Base-by-base conservation (phyloP, 2,329 filamentous ascomycete species). In the Xylaria sp. region DNA sequence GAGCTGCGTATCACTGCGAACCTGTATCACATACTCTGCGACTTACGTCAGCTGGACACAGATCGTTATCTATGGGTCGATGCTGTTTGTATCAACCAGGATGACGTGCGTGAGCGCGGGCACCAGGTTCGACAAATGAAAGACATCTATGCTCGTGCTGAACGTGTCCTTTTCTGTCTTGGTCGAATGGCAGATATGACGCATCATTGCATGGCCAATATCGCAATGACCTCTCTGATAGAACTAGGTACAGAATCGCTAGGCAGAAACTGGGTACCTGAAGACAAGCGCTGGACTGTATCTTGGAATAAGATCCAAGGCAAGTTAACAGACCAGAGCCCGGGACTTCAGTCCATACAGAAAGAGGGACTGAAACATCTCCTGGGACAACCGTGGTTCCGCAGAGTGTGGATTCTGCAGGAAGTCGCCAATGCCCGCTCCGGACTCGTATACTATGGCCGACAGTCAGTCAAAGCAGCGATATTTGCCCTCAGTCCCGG, bases 1-100 rank as follows among this genome's bases (percentile, higher is more conserved):
- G 20, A 11, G 7, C 44, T 56, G 9, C 17, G n/a, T 34, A 43
- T 59, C 4, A 59, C 56, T 2, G 3, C 9, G 16, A 59, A 50
- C 24, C 34, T 59, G 7, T 45, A 22, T 40, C 6, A 21, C 26
- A 11, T 52, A 17, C 45, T 55, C 16, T 5, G 8, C 17, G 24
- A 39, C 24, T 18, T 56, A 11, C 52, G 52, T 13, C 18, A 38
- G 2, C 3, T 1, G 2, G 16, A 47, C 0, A 17, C 11, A 24
- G 52, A 59, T 18, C 49, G 56, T 7, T 52, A 52, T 29, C 39
- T 59, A 16, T 59, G 56, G 56, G 44, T 55, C 17, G 56, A 58
- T 20, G 52, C 56, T 18, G 52, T 58, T 7, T 45, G 52, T 1
- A 58, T 55, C 21, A 56, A 56, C 18, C 52, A 59, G 39, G 39